These are phyloP conservation scores for Trichomonascaceae sp. DNA, from an alignment of 1,139 yeast species.

Conservation along the genomic window DNA sequence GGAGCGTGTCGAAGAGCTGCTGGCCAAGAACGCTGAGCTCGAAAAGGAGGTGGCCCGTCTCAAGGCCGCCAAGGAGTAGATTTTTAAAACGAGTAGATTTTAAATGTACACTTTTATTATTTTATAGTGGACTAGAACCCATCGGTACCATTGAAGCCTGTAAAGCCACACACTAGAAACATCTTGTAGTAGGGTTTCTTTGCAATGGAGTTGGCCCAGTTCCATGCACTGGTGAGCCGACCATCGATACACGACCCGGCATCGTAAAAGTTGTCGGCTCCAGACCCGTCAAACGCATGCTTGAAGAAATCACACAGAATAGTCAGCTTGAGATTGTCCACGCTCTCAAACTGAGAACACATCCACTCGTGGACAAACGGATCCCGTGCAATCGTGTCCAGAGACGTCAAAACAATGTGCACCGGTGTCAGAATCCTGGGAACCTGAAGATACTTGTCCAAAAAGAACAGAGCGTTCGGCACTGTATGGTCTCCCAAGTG, in stretches of 20 bases:
- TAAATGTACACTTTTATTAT: neutral
- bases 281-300: slow-evolving; percentile 66
- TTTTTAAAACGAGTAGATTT: slow-evolving; percentile 1
- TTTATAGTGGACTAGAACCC: slow-evolving; percentile 26
- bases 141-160: slow-evolving; percentile 62
- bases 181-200: slow-evolving; percentile 51
- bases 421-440: slow-evolving; percentile 62
- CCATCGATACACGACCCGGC: slow-evolving; percentile 77
- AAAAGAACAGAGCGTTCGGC: slow-evolving; percentile 61
- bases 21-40: slow-evolving; percentile 24
- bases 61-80: neutral
- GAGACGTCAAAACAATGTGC: slow-evolving; percentile 38
- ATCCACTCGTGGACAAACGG: slow-evolving; percentile 37
- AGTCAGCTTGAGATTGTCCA: slow-evolving; percentile 36
- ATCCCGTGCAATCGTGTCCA: slow-evolving; percentile 38
- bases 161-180: slow-evolving; percentile 53
- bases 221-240: slow-evolving; percentile 65
- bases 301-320: slow-evolving; percentile 56
- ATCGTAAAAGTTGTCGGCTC: slow-evolving; percentile 66
- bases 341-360: slow-evolving; percentile 40
- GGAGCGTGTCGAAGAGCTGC: slow-evolving; percentile 56
- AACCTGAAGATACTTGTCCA: slow-evolving; percentile 64
- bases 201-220: slow-evolving; percentile 55
- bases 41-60: slow-evolving; percentile 20
- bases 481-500: slow-evolving; percentile 71